Evolutionary conservation across 1,284 basidiomycete genomes (phyloP).

Genomic region (Termitomyces sp.): DNA sequence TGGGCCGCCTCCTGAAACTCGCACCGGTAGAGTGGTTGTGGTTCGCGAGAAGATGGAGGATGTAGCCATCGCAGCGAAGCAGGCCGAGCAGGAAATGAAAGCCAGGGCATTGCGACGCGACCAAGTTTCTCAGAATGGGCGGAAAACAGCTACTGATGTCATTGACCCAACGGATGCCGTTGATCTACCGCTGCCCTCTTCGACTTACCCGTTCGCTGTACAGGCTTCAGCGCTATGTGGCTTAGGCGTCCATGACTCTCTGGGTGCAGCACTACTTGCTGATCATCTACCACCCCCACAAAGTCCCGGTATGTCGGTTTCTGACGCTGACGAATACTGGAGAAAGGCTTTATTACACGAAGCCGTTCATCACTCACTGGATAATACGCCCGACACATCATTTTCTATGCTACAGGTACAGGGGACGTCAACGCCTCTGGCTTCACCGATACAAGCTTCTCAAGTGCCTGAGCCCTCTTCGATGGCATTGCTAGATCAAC

Average conservation of each 20-base stretch:
- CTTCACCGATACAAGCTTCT: constrained; percentile 20
- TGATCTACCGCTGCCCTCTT: constrained; percentile 61
- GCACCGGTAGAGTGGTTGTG: constrained; percentile 62
- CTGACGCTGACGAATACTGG: constrained; percentile 60
- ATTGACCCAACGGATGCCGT: constrained; percentile 80
- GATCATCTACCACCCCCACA: constrained; percentile 62
- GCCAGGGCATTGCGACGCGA: constrained; percentile 38
- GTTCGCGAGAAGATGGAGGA: constrained; percentile 75
- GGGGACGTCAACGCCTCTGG: constrained; percentile 26
- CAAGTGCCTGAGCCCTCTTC: constrained; percentile 15
- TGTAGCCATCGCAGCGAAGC: constrained; percentile 59
- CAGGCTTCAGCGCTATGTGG: constrained; percentile 67
- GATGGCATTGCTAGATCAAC: constrained; percentile 29
- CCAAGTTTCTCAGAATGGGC: constrained; percentile 26
- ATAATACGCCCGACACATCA: constrained; percentile 25
- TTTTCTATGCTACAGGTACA: constrained; percentile 23
- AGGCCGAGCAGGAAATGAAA: constrained; percentile 68
- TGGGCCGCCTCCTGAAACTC: constrained; percentile 27
- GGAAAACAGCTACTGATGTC: constrained; percentile 40
- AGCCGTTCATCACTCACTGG: constrained; percentile 70
- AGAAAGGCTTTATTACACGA: constrained; percentile 63
- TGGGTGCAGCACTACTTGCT: constrained; percentile 67
- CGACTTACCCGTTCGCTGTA: constrained; percentile 64
- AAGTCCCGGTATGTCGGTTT: constrained; percentile 54
- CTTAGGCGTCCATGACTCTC: constrained; percentile 62